phyloP scores from a whole-genome alignment of 257 asterid genomes.

The Coffea eugenioides region DNA sequence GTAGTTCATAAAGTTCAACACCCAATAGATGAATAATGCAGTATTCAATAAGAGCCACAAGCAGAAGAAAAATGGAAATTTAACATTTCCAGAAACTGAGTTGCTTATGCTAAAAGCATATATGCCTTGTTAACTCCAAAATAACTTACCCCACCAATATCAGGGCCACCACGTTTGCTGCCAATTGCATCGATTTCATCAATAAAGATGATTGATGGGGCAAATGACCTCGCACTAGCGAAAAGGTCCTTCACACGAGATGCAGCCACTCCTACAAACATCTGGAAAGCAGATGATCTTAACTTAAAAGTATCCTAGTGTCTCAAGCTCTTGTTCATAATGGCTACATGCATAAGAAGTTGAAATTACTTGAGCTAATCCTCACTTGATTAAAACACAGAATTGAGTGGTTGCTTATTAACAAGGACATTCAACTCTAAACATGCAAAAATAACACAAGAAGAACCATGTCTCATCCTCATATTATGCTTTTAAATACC shows the following conservation, averaged over 20 bases:
- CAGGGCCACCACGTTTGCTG: slow-evolving; percentile 99
- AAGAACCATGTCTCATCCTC: neutral
- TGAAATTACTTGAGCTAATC: neutral
- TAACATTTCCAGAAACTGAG: too few species aligned
- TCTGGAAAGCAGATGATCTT: slow-evolving; percentile 42
- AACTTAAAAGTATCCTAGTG: slow-evolving; percentile 4
- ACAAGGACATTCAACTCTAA: neutral
- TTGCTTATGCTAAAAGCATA: neutral
- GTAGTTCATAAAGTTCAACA: neutral
- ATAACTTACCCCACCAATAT: slow-evolving; percentile 93
- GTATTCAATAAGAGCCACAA: neutral
- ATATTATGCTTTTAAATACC: neutral
- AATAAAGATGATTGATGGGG: slow-evolving; percentile 96
- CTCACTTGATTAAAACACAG: neutral
- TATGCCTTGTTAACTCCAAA: neutral
- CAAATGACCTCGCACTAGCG: slow-evolving; percentile 89
- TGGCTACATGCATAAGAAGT: neutral
- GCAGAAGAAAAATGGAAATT: neutral
- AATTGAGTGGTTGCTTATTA: neutral
- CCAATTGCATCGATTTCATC: slow-evolving; percentile 99
- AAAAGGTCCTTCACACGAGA: slow-evolving; percentile 99
- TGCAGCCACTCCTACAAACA: slow-evolving; percentile 99
- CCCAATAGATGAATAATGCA: neutral
- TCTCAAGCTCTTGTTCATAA: neutral
- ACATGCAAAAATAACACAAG: neutral